Conservation (phyloP, 2,329 filamentous ascomycete species). For the Nakataea oryzae region DNA sequence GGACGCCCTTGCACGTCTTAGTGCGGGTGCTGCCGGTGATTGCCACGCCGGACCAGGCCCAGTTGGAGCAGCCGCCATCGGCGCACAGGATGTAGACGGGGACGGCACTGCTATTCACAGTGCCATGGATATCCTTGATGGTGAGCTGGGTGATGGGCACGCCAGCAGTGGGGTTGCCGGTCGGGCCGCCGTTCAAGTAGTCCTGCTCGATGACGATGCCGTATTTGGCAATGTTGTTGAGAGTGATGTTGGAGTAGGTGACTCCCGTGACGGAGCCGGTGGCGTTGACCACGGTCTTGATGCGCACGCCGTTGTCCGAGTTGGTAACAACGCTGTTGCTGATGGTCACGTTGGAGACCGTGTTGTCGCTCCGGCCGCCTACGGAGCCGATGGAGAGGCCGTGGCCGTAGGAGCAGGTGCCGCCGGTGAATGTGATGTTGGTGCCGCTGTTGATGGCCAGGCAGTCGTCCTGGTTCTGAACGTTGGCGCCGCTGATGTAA, state of each 20-base stretch:
- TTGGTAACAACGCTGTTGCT: neutral
- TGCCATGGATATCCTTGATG: slow-evolving; percentile 28
- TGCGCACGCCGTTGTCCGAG: slow-evolving; percentile 20
- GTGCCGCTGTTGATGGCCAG: slow-evolving; percentile 34
- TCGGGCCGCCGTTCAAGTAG: slow-evolving; percentile 36
- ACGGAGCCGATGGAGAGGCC: slow-evolving; percentile 50
- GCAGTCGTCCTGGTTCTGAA: slow-evolving; percentile 54
- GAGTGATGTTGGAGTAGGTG: slow-evolving; percentile 40
- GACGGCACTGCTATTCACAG: slow-evolving; percentile 16
- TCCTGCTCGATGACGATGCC: slow-evolving; percentile 50
- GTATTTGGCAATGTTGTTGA: slow-evolving; percentile 34
- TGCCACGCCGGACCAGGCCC: slow-evolving; percentile 22
- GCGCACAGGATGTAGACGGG: slow-evolving; percentile 27
- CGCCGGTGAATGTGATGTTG: slow-evolving; percentile 27
- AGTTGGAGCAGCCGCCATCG: slow-evolving; percentile 21
- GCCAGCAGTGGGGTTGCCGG: slow-evolving; percentile 28
- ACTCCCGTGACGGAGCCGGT: slow-evolving; percentile 41
- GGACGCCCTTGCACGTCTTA: neutral
- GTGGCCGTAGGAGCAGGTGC: slow-evolving; percentile 40
- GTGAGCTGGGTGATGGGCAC: slow-evolving; percentile 33
- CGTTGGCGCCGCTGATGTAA: slow-evolving; percentile 37
- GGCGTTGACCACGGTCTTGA: slow-evolving; percentile 43
- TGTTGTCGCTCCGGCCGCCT: slow-evolving; percentile 44
- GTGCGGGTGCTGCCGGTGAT: slow-evolving; percentile 21
- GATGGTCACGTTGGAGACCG: slow-evolving; percentile 41